Base-by-base conservation (phyloP, 2,329 filamentous ascomycete species). In the Neofusicoccum laricinum region DNA sequence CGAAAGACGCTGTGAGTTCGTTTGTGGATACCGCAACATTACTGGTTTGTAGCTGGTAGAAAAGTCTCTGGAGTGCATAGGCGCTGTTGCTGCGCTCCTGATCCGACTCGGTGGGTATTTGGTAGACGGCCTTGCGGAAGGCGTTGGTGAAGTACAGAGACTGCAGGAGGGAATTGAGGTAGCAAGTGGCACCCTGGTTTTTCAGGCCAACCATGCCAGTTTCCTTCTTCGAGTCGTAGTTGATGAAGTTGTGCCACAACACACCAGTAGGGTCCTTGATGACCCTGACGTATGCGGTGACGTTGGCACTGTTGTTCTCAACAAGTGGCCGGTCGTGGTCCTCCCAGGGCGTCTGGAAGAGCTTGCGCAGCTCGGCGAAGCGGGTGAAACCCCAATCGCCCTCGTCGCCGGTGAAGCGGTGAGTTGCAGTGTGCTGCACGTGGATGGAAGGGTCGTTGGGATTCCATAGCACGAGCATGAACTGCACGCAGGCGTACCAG, bases 331-430 rank as follows among this genome's bases (percentile, higher is more conserved):
- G 85, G 17, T 82, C 82, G 66, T 78, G 79, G 58, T 87, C 86
- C 64, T 95, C 90, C 86, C 90, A 96, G 1, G 87, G 84, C 38
- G 88, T 82, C 66, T 89, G 89, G 74, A 97, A 96, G 76, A 98
- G 89, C 72, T 88, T 90, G 62, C 92, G 86, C 57, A 96, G 85
- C 76, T 98, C 95, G 12, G 93, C 88, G 74, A 98, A 99, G 64
- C 94, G 84, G n/a, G 95, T 99, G 76, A 99, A 99, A 1, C 95
- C 95, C 95, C 95, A 99, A 72, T 99, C 95, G 25, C 92, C 93
- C 77, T 99, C 95, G 48, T 98, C 95, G 68, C 91, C 91, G 3
- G 93, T 98, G 77, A 98, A 99, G 65, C 95, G 90, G 75, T 99
- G 95, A 70, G 93, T 92, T n/a, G 95, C 95, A 48, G 83, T 84